These are phyloP conservation scores for Tarenaya hassleriana DNA, from an alignment of 345 rosid species.

Conservation along the genomic window DNA sequence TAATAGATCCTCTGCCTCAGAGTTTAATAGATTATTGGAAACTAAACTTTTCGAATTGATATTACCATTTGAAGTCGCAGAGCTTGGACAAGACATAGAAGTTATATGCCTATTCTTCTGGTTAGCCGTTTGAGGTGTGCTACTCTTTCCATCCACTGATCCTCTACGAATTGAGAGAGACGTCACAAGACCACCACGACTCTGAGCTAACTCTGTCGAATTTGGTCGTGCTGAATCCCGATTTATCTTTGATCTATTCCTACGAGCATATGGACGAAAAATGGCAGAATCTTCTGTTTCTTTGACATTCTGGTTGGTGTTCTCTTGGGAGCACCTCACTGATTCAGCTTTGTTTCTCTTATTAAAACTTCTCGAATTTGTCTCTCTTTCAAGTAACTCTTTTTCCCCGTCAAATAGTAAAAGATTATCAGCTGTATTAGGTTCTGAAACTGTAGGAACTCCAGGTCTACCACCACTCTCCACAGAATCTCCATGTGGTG, in stretches of 20 bases:
- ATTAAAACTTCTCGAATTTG: slow-evolving; percentile 34
- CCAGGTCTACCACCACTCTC: slow-evolving; percentile 94
- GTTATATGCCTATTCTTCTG: slow-evolving; percentile 41
- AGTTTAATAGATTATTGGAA: slow-evolving; percentile 35
- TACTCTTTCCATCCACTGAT: slow-evolving; percentile 48
- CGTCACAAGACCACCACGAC: slow-evolving; percentile 57
- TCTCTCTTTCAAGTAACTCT: slow-evolving; percentile 55
- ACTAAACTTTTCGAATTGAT: slow-evolving; percentile 31
- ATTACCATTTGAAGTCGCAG: slow-evolving; percentile 51
- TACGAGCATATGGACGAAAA: slow-evolving; percentile 89
- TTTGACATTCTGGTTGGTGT: slow-evolving; percentile 50
- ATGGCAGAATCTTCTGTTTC: slow-evolving; percentile 93
- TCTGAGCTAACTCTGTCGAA: slow-evolving; percentile 61
- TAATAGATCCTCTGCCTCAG: slow-evolving; percentile 35
- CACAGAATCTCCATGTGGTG: slow-evolving; percentile 83
- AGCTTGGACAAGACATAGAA: slow-evolving; percentile 35
- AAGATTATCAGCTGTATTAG: slow-evolving; percentile 82
- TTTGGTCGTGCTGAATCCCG: slow-evolving; percentile 75
- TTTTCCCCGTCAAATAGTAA: slow-evolving; percentile 71
- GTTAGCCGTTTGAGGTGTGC: slow-evolving; percentile 39
- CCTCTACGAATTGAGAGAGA: slow-evolving; percentile 40
- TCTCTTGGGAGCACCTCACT: slow-evolving; percentile 54
- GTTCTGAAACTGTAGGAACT: slow-evolving; percentile 56
- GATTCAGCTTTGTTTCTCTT: slow-evolving; percentile 49
- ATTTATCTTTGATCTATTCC: slow-evolving; percentile 77